Conservation (phyloP, 1,139 yeast genomes). For the Candida sojae region DNA sequence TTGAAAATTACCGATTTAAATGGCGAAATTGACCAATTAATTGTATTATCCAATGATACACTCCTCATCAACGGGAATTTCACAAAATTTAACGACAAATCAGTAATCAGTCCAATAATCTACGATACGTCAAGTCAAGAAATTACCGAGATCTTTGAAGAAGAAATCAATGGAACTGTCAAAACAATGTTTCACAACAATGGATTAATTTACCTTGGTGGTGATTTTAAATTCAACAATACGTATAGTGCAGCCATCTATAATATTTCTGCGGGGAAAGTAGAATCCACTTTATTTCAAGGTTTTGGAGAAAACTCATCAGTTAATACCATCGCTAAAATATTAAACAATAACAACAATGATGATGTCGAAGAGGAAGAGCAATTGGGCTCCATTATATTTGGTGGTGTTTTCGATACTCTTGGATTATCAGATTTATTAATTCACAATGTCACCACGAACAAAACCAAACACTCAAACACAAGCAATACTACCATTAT, state of each 20-base stretch:
- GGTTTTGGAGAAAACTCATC: constrained; percentile 70
- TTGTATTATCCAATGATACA: constrained; percentile 26
- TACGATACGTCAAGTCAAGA: constrained; percentile 50
- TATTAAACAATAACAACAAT: constrained; percentile 34
- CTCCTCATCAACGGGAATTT: constrained; percentile 50
- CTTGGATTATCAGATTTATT: constrained; percentile 57
- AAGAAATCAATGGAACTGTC: constrained; percentile 48
- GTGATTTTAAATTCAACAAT: constrained; percentile 59
- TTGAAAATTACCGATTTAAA: constrained; percentile 30
- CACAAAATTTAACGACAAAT: constrained; percentile 32
- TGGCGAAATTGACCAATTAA: constrained; percentile 36
- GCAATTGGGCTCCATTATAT: constrained; percentile 53
- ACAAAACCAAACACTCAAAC: constrained; percentile 27
- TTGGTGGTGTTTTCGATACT: constrained; percentile 75
- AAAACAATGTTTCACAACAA: constrained; percentile 49
- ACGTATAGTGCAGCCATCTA: constrained; percentile 70
- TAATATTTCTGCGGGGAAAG: constrained; percentile 45
- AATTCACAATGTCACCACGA: constrained; percentile 28
- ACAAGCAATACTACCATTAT: constrained; percentile 38
- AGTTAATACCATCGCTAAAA: constrained; percentile 65
- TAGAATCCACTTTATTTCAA: constrained; percentile 62
- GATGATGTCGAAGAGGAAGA: constrained; percentile 28
- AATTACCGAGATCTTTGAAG: constrained; percentile 37
- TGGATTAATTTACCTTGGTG: constrained; percentile 74
- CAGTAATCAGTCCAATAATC: constrained; percentile 53